Base-by-base conservation (phyloP, 805 yeast species). In the Yarrowia osloensis region DNA sequence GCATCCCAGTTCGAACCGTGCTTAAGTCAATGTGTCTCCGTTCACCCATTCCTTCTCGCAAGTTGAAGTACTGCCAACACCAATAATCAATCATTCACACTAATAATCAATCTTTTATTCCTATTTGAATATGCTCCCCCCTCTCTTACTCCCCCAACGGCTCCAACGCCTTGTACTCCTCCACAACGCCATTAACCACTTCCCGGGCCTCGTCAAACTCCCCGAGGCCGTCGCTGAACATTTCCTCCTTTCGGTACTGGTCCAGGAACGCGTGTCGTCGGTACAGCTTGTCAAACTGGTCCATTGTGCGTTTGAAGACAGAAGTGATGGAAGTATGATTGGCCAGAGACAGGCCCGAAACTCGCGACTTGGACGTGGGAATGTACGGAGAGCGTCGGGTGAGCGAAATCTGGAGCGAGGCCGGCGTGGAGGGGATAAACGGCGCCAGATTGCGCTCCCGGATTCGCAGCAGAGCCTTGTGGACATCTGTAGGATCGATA, bases 351-450 rank as follows among this genome's bases (percentile, higher is more conserved):
- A 92, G 80, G 0, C 98, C 98, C 71, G 87, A 88, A 4, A 90
- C 85, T 13, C 81, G 77, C 65, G 82, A 80, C 37, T 82, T 77
- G 8, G 82, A 79, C 29, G 59, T 50, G 28, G 57, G 49, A 17
- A 79, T 71, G 70, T 81, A 89, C 5, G 92, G 88, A 11, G 97
- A 89, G 70, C 86, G 86, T 67, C 84, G 82, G 0, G 97, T 92
- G 57, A 87, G 80, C 8, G 94, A 92, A 0, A 92, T 80, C 73
- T 91, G 95, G 6, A 92, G 83, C 8, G 92, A 84, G 0, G 92
- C 84, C 0, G 95, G 86, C 0, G 91, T 85, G 92, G 97, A 90
- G 0, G 97, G 95, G 3, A 91, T 91, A 78, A 91, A 95, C 29
- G 84, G 81, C 0, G 91, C 81, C 66, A 75, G 72, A n/a, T 76